Evolutionary conservation across 345 rosid species (phyloP), one percentile per base, ranked within the genome.

Genomic region (Eucalyptus cloeziana): DNA sequence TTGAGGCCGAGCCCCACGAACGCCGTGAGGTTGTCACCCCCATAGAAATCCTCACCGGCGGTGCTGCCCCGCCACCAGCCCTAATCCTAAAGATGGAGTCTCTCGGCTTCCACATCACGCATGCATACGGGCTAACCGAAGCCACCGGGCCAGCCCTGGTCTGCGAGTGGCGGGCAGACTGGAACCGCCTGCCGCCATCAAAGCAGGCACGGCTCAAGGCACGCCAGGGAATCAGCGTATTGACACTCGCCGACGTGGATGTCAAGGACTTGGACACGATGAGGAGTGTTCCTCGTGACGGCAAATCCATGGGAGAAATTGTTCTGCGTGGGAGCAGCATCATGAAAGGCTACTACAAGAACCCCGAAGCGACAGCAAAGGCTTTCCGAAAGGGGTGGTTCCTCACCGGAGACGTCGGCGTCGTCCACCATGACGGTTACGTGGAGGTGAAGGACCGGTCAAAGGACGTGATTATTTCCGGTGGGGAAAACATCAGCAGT

Each of bases 41-140:
- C 0, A 97, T 97, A 12, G 88, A 96, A 33, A 89, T 96, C 7
- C 95, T 95, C 89, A 95, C 96, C 1, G 99, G 97, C 5, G 99
- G 99, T 3, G 96, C 99, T 15, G 91, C 99, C 1, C 99, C 98
- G 0, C 96, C 99, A 1, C 92, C 93, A 2, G 31, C 94, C 0
- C 92, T 96, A n/a, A 88, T 96, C 4, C 88, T 91, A 51, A 91
- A 95, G 69, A 94, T 96, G 17, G 93, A 94, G 85, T 54, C 50
- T 22, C 89, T 95, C 0, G 96, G 97, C 19, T 97, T 97, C 92
- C 89, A 93, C 13, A 93, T 96, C 27, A 94, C 96, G 3, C 99
- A 96, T 49, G 94, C 92, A 15, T 96, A 97, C 81, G 98, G 99
- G 7, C 94, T 96, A 7, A 97, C 97, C 0, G 98, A 97, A 89